These are phyloP conservation scores for Lipomyces yamadae DNA, from an alignment of 805 yeast genomes.

Conservation along the genomic window DNA sequence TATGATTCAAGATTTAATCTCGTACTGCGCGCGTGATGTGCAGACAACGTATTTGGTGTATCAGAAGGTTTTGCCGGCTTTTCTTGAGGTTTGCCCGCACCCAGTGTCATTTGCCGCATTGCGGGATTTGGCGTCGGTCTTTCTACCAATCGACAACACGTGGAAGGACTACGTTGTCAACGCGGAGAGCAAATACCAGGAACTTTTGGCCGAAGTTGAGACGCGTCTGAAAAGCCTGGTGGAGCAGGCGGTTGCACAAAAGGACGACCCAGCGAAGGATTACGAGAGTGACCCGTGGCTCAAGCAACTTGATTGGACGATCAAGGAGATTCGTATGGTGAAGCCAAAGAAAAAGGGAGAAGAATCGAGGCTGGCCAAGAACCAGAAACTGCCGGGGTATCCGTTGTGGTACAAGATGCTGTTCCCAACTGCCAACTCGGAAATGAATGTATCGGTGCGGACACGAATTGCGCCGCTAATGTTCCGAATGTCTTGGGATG, in stretches of 20 bases:
- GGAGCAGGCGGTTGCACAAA: conserved; percentile 57
- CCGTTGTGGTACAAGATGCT: conserved; percentile 90
- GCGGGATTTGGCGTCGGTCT: conserved; percentile 69
- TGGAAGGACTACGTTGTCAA: conserved; percentile 76
- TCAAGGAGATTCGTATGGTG: conserved; percentile 56
- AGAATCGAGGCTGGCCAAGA: conserved; percentile 51
- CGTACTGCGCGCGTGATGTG: conserved; percentile 88
- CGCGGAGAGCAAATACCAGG: conserved; percentile 71
- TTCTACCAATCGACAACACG: conserved; percentile 72
- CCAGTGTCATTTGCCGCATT: conserved; percentile 93
- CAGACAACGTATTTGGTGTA: conserved; percentile 73
- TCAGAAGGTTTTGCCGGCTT: conserved; percentile 69
- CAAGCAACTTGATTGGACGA: conserved; percentile 85
- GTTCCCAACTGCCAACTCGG: conserved; percentile 48
- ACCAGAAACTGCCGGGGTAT: conserved; percentile 82
- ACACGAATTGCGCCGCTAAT: conserved; percentile 78
- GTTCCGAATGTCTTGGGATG: conserved; percentile 82
- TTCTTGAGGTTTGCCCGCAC: conserved; percentile 75
- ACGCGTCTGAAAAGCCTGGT: conserved; percentile 64
- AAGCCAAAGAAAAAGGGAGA: conserved; percentile 67
- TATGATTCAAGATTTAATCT: conserved; percentile 64
- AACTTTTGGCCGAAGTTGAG: conserved; percentile 61
- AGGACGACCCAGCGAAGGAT: conserved; percentile 43
- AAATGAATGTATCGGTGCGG: conserved; percentile 67
- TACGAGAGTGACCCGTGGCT: conserved; percentile 82